Evolutionary conservation across 192 early-diverging fungal species (phyloP).

Genomic region (Polychytrium aggregatum): DNA sequence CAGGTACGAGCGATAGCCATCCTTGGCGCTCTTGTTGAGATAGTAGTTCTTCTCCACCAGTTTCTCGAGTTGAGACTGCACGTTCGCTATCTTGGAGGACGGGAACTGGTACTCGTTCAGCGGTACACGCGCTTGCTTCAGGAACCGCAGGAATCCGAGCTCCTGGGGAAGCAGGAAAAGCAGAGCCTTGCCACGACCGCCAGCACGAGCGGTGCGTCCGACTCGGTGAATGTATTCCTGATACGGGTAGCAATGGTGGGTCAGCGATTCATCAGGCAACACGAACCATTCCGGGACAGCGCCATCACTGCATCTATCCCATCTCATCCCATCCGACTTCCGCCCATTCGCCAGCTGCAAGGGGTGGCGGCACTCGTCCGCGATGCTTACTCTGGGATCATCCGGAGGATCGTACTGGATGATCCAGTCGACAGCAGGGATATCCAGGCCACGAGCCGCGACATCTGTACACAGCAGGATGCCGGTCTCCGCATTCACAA

Average conservation of each 20-base stretch:
- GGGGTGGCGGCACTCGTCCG: no score
- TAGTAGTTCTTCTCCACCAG: slow-evolving; percentile 98
- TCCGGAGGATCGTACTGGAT: slow-evolving; percentile 99
- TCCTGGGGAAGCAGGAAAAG: slow-evolving; percentile 90
- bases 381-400: slow-evolving; percentile 76
- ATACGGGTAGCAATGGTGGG: not conserved
- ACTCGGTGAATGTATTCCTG: slow-evolving; percentile 32
- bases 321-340: no score
- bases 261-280: no score
- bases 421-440: slow-evolving; percentile 98
- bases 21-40: slow-evolving; percentile 86
- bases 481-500: slow-evolving; percentile 85
- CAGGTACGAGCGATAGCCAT: slow-evolving; percentile 93
- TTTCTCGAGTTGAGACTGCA: slow-evolving; percentile 93
- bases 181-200: slow-evolving; percentile 80
- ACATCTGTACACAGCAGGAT: slow-evolving; percentile 96
- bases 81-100: slow-evolving; percentile 84
- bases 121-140: slow-evolving; percentile 97
- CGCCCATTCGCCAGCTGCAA: no score
- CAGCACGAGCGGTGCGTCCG: slow-evolving; percentile 91
- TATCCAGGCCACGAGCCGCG: slow-evolving; percentile 94
- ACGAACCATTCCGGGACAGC: no score
- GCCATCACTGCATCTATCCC: no score
- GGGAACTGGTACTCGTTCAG: slow-evolving; percentile 99
- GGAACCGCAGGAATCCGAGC: slow-evolving; percentile 87